Evolutionary conservation across 176 grass and related monocot species (phyloP), one percentile per base, ranked within the genome.

Genomic region (Phyllostachys edulis): DNA sequence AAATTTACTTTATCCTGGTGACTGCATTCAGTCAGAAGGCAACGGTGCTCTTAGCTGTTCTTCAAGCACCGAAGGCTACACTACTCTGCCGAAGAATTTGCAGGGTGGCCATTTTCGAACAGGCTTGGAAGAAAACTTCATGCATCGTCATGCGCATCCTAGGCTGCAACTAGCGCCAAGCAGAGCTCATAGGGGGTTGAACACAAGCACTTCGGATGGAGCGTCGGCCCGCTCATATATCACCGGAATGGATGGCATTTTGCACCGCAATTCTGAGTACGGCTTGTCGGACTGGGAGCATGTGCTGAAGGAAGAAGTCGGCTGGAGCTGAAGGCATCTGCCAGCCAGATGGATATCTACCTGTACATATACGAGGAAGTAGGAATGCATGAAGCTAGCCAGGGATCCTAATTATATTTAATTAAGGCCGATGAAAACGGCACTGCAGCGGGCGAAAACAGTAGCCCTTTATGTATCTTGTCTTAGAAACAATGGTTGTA

Each of bases 221-320:
- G 12, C 6, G 50, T 1, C 20, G 7, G 38, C 41, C 5, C 9
- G 9, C 24, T 84, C 80, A 11, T 60, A 74, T 67, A 37, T 79
- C 17, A 36, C 68, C 78, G 49, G 84, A 54, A 79, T 8, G 45
- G 68, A 69, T 14, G 15, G 26, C 67, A 74, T 87, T 83, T 68
- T 37, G 23, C 18, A 2, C 47, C 34, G 60, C n/a, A 83, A 62
- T 51, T 68, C 41, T 1, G 75, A 83, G 23, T 80, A 87, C 24
- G 68, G 80, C 44, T 88, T 65, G 18, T 91, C 71, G 3, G 90
- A 91, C 9, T 85, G 90, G 82, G 86, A 82, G 65, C 86, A 85
- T 59, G 86, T 88, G 77, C 71, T 78, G 42, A 50, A 71, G 40
- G 81, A 91, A 63, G 90, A 91, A 85, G 67, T 55, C 0, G 40